Evolutionary conservation across 805 yeast species (phyloP).

Genomic region (Lachancea lanzarotensis): DNA sequence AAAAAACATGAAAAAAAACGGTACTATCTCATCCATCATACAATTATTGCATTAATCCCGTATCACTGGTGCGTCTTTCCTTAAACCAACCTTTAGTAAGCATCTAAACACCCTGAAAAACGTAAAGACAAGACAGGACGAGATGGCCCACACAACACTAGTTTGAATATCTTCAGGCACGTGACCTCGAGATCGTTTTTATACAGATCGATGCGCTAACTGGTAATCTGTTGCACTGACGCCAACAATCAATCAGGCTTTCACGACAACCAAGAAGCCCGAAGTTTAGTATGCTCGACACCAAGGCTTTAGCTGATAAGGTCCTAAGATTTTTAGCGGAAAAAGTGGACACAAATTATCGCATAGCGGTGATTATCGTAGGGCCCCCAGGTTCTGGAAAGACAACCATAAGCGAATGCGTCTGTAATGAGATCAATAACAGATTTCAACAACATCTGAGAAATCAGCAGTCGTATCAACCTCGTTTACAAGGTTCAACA

Average conservation of each 20-base stretch:
- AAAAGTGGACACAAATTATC: conserved; percentile 27
- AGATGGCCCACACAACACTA: too few relatives aligned
- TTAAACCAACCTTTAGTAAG: too few relatives aligned
- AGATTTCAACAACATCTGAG: conserved; percentile 15
- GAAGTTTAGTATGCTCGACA: conserved; percentile 21
- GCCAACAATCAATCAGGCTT: neutral
- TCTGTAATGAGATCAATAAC: conserved; percentile 39
- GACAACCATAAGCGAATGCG: conserved; percentile 51
- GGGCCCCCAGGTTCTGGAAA: conserved; percentile 89
- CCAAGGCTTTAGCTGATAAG: conserved; percentile 28
- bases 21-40: too few relatives aligned
- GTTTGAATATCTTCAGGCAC: too few relatives aligned
- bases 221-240: too few relatives aligned
- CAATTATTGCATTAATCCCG: too few relatives aligned
- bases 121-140: too few relatives aligned
- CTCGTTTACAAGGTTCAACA: conserved; percentile 2
- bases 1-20: too few relatives aligned
- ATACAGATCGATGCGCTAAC: too few relatives aligned
- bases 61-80: too few relatives aligned
- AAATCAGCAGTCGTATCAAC: conserved; percentile 2
- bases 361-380: conserved; percentile 53
- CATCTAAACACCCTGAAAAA: too few relatives aligned
- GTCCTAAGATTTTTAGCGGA: conserved; percentile 26
- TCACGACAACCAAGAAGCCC: neutral
- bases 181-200: too few relatives aligned